phyloP scores from a whole-genome alignment of 75 land plant genomes.

The Sequoiadendron giganteum region DNA sequence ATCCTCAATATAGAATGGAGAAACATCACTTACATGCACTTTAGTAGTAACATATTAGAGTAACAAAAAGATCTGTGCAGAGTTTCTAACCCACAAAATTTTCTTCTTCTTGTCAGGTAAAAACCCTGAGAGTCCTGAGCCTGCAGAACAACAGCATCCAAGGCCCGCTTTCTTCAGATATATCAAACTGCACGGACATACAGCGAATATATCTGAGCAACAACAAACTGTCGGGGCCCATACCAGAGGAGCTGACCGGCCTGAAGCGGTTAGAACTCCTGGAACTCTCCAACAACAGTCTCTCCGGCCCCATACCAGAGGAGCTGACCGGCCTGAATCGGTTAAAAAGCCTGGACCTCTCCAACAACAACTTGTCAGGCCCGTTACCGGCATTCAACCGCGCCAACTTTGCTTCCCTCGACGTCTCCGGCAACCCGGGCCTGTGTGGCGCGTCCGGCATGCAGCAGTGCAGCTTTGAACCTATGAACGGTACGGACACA shows the following conservation, averaged over 20 bases:
- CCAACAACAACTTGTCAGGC: conserved; percentile 50
- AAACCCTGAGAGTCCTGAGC: conserved; percentile 29
- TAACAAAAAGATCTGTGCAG: conserved; percentile 15
- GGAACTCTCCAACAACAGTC: conserved; percentile 3
- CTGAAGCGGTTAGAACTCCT: conserved; percentile 40
- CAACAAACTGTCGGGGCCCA: conserved; percentile 41
- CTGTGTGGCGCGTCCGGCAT: conserved; percentile 39
- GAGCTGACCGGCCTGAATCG: conserved; percentile 16
- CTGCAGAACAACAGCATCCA: conserved; percentile 20
- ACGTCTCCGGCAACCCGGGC: conserved; percentile 52
- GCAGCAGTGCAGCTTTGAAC: not conserved
- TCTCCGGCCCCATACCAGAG: conserved; percentile 55
- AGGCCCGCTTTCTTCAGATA: conserved; percentile 27
- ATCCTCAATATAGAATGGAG: conserved; percentile 23
- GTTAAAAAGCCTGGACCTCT: conserved; percentile 39
- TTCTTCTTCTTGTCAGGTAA: conserved; percentile 5
- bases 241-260: conserved; percentile 28
- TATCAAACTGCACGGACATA: conserved; percentile 15
- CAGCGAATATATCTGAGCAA: conserved; percentile 20
- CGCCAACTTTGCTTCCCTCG: conserved; percentile 24
- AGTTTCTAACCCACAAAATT: conserved; percentile 15
- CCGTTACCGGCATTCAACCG: conserved; percentile 44
- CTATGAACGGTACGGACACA: not conserved
- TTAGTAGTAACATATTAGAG: too few species aligned
- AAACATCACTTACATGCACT: conserved; percentile 29